Percentiles rank a stretch among this genome's conserved stretches.
Conservation (phyloP, 2,329 filamentous ascomycete genomes). For the Phaeophleospora eucalypticola region DNA sequence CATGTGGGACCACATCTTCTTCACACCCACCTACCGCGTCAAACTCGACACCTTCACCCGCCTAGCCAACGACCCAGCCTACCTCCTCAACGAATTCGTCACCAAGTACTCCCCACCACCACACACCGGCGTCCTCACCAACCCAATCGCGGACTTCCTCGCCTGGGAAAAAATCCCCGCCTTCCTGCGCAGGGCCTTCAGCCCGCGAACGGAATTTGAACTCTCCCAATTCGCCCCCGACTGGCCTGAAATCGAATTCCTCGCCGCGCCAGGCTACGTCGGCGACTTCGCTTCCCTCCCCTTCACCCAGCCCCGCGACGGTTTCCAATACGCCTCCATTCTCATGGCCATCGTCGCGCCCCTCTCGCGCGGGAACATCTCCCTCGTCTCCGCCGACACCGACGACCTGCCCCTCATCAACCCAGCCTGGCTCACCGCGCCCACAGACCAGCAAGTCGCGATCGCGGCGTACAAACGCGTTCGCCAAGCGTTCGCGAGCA, state of each 20-base stretch:
- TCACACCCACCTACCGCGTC: slow-evolving; percentile 29
- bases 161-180: slow-evolving; percentile 22
- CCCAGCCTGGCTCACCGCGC: slow-evolving; percentile 34
- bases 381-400: slow-evolving; percentile 10
- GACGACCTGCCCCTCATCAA: slow-evolving; percentile 15
- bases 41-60: slow-evolving; percentile 19
- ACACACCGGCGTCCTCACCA: slow-evolving; percentile 13
- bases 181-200: slow-evolving; percentile 6
- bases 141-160: slow-evolving; percentile 16
- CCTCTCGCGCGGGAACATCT: slow-evolving; percentile 14
- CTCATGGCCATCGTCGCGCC: slow-evolving; percentile 29
- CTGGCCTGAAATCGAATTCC: slow-evolving; percentile 24
- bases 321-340: slow-evolving; percentile 33
- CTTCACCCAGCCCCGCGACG: slow-evolving; percentile 24
- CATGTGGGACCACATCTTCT: slow-evolving; percentile 55
- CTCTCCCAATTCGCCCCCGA: slow-evolving; percentile 18
- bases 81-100: slow-evolving; percentile 10
- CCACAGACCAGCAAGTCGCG: slow-evolving; percentile 32
- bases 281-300: slow-evolving; percentile 6
- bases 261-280: slow-evolving; percentile 10
- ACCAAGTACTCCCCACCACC: slow-evolving; percentile 14
- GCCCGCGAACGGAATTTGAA: slow-evolving; percentile 9
- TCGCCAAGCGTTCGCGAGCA: slow-evolving; percentile 27
- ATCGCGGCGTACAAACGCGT: slow-evolving; percentile 33
- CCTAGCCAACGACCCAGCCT: slow-evolving; percentile 15